A percentile compares a stretch with the other conserved stretches of the same genome.
These are phyloP conservation scores for Manihot esculenta DNA, from an alignment of 441 rosid genomes.

Conservation along the genomic window DNA sequence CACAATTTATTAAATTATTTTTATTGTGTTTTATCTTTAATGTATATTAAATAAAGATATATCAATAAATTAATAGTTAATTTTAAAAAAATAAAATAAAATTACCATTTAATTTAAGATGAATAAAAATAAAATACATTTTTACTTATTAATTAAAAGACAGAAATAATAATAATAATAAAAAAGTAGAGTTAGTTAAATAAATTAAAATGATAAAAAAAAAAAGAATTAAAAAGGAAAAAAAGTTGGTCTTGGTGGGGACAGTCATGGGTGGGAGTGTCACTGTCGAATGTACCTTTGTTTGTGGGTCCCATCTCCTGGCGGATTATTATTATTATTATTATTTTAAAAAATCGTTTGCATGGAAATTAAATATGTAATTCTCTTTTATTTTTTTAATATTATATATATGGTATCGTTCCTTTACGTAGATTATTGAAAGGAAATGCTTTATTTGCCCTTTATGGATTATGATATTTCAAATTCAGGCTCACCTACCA, in stretches of 20 bases:
- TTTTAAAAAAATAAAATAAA: no score
- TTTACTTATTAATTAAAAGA: no score
- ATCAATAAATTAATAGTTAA: no score
- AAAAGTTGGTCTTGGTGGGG: conserved; percentile 44
- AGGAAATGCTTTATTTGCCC: not conserved
- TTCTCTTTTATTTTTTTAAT: not conserved
- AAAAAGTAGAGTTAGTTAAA: not conserved
- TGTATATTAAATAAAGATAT: no score
- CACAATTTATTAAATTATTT: no score
- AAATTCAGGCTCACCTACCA: not conserved
- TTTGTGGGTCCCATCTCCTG: conserved; percentile 44
- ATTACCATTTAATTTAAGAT: no score
- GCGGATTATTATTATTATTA: no score
- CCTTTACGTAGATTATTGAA: conserved; percentile 17
- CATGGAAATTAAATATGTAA: conserved; percentile 16
- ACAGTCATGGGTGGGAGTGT: conserved; percentile 66
- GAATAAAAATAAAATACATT: not conserved
- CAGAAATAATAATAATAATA: no score
- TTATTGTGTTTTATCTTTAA: no score
- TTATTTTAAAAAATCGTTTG: no score
- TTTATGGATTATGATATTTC: not conserved
- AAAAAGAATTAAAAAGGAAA: conserved; percentile 19
- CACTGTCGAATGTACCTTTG: conserved; percentile 67
- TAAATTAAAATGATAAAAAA: not conserved
- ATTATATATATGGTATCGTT: not conserved